Base-by-base conservation (phyloP, 495 filamentous ascomycete species). In the Diplogelasinospora grovesii region DNA sequence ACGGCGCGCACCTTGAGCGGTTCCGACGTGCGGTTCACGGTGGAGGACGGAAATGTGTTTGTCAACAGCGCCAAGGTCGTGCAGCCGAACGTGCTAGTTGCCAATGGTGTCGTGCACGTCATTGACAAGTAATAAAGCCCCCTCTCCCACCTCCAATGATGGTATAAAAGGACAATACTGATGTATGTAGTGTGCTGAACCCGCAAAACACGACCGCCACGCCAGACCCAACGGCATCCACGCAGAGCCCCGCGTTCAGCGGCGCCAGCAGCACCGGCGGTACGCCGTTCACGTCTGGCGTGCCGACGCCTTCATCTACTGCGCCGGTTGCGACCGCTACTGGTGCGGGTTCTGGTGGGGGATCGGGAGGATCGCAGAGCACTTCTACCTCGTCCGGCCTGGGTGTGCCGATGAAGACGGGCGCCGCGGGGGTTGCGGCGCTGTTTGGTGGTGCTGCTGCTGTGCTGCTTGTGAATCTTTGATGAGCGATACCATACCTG, bases 91-190 rank as follows among this genome's bases (percentile, higher is more conserved):
- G 58, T 86, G 3, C 65, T 88, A 0, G 49, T 82, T 33, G 61
- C 61, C 15, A 84, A 84, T 35, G 83, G 83, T 42, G 81, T 87
- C 8, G 58, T 85, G 4, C 82, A 86, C 51, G 57, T 83, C 22
- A 73, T 84, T 44, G 76, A 83, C 46, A 61, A 58, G 74, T 70
- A 44, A 47, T 58, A 52, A 33, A 23, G 19, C 29, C 5, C 21
- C 11, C 5, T 32, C 10, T 11, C 21, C 22, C 29, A 15, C 19
- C 9, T 22, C 15, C 9, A 2, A 8, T 8, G n/a, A 9, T n/a
- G n/a, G n/a, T n/a, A n/a, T n/a, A n/a, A n/a, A n/a, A n/a, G n/a
- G n/a, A n/a, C n/a, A n/a, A n/a, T n/a, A n/a, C n/a, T n/a, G n/a
- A n/a, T n/a, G n/a, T n/a, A n/a, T n/a, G 24, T 33, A 78, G 76